Base-by-base conservation (phyloP, 176 grass and related monocot genomes). In the Musa acuminata region DNA sequence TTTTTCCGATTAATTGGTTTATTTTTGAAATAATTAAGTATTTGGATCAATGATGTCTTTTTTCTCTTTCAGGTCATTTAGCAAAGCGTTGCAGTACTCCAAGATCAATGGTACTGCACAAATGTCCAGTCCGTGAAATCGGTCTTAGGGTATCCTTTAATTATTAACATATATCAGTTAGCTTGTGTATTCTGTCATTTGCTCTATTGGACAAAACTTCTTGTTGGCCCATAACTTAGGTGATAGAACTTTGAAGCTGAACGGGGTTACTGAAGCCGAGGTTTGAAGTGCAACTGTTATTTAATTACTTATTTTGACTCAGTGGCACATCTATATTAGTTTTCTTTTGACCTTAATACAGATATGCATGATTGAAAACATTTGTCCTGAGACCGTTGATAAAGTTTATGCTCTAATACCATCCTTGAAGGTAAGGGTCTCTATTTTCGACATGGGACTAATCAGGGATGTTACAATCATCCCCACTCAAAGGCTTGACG, bases 371-470 rank as follows among this genome's bases (percentile, higher is more conserved):
- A 87, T 99, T 62, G 88, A 81, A 8, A 99, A 99, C 78, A 80
- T 91, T 79, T 88, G 90, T 14, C 86, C 90, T 6, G 90, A 99
- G 64, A 91, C 79, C 8, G n/a, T 86, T 7, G 86, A 99, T 65
- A 90, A 94, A 78, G 88, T 89, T 80, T 99, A 94, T 89, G 90
- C 86, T 62, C 78, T 99, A 68, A 78, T 94, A 76, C 95, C 95
- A 53, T 91, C 95, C 67, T 91, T 99, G 48, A 99, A 89, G 95
- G 95, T 91, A 12, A 87, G 80, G 24, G 71, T 75, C 49, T 29
- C 29, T 29, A 29, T 29, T 76, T 84, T n/a, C n/a, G n/a, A n/a
- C n/a, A n/a, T n/a, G n/a, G n/a, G n/a, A n/a, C n/a, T n/a, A n/a
- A n/a, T n/a, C n/a, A n/a, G n/a, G n/a, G n/a, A n/a, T n/a, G n/a